phyloP scores from a whole-genome alignment of 2,329 filamentous ascomycete species.

The Sphaerostilbella broomeana region DNA sequence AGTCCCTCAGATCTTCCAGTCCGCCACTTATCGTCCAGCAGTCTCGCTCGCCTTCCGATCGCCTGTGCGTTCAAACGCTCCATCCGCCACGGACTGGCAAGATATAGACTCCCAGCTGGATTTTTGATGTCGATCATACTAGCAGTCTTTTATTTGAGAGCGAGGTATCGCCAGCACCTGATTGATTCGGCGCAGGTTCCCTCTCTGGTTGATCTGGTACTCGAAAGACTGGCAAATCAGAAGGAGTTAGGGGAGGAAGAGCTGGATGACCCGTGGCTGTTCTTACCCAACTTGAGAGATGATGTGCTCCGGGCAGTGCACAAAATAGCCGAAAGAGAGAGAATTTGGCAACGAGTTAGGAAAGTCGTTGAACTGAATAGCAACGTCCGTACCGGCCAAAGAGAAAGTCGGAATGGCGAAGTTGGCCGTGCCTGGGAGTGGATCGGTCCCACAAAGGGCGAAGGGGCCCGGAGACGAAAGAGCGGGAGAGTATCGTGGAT shows the following conservation, averaged over 20 bases:
- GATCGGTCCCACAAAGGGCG: conserved; percentile 53
- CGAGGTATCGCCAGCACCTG: conserved; percentile 55
- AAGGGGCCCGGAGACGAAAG: conserved; percentile 39
- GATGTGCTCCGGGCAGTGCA: conserved; percentile 83
- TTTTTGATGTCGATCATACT: conserved; percentile 48
- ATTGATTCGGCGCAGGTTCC: conserved; percentile 70
- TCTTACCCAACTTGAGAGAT: conserved; percentile 82
- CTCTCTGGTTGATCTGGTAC: conserved; percentile 71
- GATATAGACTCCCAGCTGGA: conserved; percentile 81
- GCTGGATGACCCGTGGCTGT: conserved; percentile 70
- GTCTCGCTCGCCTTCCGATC: conserved; percentile 88
- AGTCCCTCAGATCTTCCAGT: conserved; percentile 54
- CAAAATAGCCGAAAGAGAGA: conserved; percentile 65
- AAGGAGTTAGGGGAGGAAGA: conserved; percentile 68
- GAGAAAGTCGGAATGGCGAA: conserved; percentile 60
- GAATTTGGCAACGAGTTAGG: conserved; percentile 77
- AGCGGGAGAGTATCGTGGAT: conserved; percentile 47
- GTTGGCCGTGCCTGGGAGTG: conserved; percentile 63
- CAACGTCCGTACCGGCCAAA: conserved; percentile 72
- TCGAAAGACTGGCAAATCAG: conserved; percentile 76
- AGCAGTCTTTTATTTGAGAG: conserved; percentile 55
- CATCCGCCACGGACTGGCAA: conserved; percentile 72
- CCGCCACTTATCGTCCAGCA: conserved; percentile 70
- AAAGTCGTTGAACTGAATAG: conserved; percentile 87
- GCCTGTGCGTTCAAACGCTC: conserved; percentile 71